phyloP scores from a whole-genome alignment of 139 green algal genomes.

The Mesotaenium endlicherianum region DNA sequence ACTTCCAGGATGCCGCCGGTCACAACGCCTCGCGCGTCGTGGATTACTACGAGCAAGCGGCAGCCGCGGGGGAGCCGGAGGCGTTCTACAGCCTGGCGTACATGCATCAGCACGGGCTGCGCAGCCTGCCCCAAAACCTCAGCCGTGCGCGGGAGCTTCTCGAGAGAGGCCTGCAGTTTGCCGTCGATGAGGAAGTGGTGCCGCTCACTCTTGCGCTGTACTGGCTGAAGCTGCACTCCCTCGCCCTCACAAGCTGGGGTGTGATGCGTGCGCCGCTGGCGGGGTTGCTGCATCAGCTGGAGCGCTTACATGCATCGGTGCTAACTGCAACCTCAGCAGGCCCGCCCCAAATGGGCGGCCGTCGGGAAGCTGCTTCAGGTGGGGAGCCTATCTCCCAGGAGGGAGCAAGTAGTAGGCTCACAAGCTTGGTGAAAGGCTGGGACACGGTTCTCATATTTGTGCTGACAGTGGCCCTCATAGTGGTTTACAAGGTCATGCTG shows the following conservation, averaged over 20 bases:
- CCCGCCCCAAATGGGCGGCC: too few relatives aligned
- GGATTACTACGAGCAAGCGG: not conserved
- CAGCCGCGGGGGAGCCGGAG: slow-evolving; percentile 10
- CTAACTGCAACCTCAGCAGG: not conserved
- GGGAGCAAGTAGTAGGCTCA: too few relatives aligned
- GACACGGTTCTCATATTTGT: not conserved
- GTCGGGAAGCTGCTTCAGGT: too few relatives aligned
- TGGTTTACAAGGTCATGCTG: not conserved
- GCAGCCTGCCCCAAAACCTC: not conserved
- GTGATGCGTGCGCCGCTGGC: not conserved
- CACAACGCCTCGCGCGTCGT: not conserved
- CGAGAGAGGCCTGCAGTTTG: not conserved
- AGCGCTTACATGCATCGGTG: not conserved
- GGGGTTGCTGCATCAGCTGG: not conserved
- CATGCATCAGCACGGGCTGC: not conserved
- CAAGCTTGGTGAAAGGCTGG: not conserved
- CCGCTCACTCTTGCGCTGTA: not conserved
- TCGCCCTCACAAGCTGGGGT: not conserved
- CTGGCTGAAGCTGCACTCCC: not conserved
- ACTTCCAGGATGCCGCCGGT: not conserved
- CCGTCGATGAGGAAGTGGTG: not conserved
- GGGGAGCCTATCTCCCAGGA: too few relatives aligned
- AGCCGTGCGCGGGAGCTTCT: slow-evolving; percentile 6
- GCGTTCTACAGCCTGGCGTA: not conserved
- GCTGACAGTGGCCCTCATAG: not conserved